Conservation (phyloP, 176 grass and related monocot species). For the Eleusine indica region DNA sequence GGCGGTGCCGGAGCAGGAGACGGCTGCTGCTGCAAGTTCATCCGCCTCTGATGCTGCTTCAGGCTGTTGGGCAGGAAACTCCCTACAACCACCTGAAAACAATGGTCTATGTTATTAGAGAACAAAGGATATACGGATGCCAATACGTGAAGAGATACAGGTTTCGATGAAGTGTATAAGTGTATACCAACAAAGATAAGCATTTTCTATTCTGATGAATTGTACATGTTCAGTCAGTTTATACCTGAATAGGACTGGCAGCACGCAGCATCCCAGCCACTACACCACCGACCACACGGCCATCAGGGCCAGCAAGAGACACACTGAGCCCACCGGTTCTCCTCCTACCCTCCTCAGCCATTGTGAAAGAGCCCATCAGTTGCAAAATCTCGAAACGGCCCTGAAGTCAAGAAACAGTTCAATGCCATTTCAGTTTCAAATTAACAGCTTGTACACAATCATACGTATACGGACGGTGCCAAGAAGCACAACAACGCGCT, state of each 20-base stretch:
- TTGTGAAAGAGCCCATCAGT: constrained; percentile 83
- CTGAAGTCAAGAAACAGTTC: constrained; percentile 42
- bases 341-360: constrained; percentile 71
- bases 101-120: constrained; percentile 2
- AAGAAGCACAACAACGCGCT: background rate
- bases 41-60: constrained; percentile 85
- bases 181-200: background rate
- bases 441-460: background rate
- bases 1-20: background rate
- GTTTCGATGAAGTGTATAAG: background rate
- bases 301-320: constrained; percentile 87
- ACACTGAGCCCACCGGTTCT: constrained; percentile 90
- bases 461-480: no score
- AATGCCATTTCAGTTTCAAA: background rate
- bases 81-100: constrained; percentile 76
- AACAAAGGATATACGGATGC: background rate
- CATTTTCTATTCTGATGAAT: background rate
- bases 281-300: constrained; percentile 80
- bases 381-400: constrained; percentile 91
- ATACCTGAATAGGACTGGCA: constrained; percentile 94
- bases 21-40: constrained; percentile 21
- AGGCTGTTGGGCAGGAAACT: constrained; percentile 88
- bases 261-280: constrained; percentile 83
- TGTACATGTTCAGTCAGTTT: background rate
- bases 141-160: background rate